Percentiles rank a stretch among this genome's conserved stretches.
Evolutionary conservation across 2,329 filamentous ascomycete genomes (phyloP).

Genomic region (Trichoderma simmonsii): DNA sequence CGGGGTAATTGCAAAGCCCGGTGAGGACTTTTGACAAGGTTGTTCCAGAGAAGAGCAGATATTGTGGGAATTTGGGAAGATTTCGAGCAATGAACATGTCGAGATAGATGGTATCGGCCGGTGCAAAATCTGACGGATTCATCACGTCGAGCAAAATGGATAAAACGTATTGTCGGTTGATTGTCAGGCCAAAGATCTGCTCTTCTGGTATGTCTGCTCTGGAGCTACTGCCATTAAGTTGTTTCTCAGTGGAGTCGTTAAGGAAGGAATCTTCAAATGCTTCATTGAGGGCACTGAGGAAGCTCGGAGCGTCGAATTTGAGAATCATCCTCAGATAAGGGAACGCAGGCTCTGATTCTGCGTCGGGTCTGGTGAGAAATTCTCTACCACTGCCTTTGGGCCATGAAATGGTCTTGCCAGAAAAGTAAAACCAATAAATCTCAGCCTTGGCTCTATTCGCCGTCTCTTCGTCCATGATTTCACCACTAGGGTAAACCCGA

Average conservation of each 20-base stretch:
- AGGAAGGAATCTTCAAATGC: conserved; percentile 94
- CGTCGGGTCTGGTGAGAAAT: conserved; percentile 58
- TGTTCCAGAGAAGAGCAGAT: conserved; percentile 84
- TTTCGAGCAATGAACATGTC: conserved; percentile 99
- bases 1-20: conserved; percentile 81
- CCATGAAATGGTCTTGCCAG: conserved; percentile 74
- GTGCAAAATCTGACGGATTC: conserved; percentile 69
- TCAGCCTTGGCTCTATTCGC: conserved; percentile 78
- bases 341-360: conserved; percentile 68
- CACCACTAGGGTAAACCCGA: conserved; percentile 85
- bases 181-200: conserved; percentile 64
- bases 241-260: conserved; percentile 70
- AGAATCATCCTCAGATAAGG: conserved; percentile 81
- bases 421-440: conserved; percentile 91
- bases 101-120: conserved; percentile 85
- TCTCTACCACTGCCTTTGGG: conserved; percentile 60
- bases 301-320: conserved; percentile 84
- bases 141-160: conserved; percentile 90
- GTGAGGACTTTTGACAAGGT: conserved; percentile 76
- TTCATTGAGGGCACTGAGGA: conserved; percentile 93
- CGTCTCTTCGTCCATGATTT: conserved; percentile 67
- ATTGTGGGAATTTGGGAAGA: conserved; percentile 93
- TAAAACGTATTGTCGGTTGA: conserved; percentile 89
- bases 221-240: conserved; percentile 48
- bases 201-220: conserved; percentile 58